Evolutionary conservation across 2,329 filamentous ascomycete genomes (phyloP).

Genomic region (Berkeleyomyces rouxiae): DNA sequence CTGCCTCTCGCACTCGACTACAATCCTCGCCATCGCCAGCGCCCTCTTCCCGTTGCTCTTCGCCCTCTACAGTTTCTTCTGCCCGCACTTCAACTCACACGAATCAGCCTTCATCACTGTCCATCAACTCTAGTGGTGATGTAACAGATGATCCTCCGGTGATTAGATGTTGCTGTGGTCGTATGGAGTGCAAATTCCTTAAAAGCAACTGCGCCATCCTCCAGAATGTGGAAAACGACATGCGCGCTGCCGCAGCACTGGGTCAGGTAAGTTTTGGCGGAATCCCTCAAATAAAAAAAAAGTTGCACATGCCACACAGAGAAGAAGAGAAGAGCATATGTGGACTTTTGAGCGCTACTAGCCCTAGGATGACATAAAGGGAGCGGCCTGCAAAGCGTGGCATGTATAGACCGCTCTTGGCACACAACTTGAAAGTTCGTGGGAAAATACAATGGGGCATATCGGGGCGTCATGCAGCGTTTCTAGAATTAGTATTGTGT

Average conservation of each 20-base stretch:
- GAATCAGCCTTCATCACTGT: background rate
- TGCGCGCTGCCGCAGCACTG: slow-evolving; percentile 68
- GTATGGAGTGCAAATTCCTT: slow-evolving; percentile 60
- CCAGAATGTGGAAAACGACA: slow-evolving; percentile 70
- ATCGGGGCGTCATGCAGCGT: background rate
- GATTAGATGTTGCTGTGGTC: slow-evolving; percentile 72
- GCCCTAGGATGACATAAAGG: slow-evolving; percentile 4
- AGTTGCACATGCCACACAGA: background rate
- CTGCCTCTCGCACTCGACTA: slow-evolving; percentile 6
- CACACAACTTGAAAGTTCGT: background rate
- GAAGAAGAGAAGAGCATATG: background rate
- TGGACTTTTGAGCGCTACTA: background rate
- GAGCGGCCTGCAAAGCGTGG: background rate
- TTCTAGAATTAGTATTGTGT: background rate
- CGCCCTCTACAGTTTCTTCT: background rate
- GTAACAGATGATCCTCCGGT: slow-evolving; percentile 18
- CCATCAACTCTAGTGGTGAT: background rate
- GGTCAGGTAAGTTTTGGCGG: slow-evolving; percentile 62
- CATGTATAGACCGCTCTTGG: background rate
- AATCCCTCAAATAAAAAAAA: background rate
- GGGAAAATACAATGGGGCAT: background rate
- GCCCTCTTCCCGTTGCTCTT: slow-evolving; percentile 4
- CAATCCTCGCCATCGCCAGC: slow-evolving; percentile 5
- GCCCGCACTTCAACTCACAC: background rate
- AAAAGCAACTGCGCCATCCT: slow-evolving; percentile 65